Evolutionary conservation across 305 asterid genomes (phyloP).

Genomic region (Salvia sclarea): DNA sequence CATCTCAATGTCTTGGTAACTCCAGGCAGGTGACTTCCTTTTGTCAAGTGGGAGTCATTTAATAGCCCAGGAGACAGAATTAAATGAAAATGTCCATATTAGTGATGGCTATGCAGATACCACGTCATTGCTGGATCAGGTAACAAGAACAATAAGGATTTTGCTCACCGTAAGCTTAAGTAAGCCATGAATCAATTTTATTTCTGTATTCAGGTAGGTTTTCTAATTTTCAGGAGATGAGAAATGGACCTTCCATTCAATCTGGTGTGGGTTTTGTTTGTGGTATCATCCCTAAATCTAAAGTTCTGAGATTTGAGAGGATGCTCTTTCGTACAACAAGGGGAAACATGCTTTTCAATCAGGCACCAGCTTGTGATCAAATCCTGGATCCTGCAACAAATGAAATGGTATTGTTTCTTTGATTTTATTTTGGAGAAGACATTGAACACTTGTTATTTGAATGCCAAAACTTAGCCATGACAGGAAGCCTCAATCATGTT

Average conservation of each 20-base stretch:
- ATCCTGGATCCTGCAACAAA: conserved; percentile 80
- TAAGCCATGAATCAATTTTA: conserved; percentile 27
- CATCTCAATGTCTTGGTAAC: conserved; percentile 32
- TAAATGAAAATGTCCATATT: conserved; percentile 68
- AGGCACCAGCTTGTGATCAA: conserved; percentile 74
- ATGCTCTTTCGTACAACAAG: conserved; percentile 97
- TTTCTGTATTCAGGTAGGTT: conserved; percentile 40
- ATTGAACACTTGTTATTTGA: conserved; percentile 6
- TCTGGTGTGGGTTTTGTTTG: conserved; percentile 92
- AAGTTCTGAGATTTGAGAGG: conserved; percentile 83
- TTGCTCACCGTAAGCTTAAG: conserved; percentile 15
- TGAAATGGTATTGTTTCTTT: conserved; percentile 68
- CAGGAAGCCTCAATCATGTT: conserved; percentile 5
- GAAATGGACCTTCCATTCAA: conserved; percentile 68
- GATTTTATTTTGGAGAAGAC: conserved; percentile 24
- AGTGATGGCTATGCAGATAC: conserved; percentile 55
- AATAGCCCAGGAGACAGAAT: conserved; percentile 68
- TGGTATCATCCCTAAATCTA: conserved; percentile 84
- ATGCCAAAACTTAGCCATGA: conserved; percentile 11
- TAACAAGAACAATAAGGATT: conserved; percentile 33
- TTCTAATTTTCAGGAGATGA: conserved; percentile 72
- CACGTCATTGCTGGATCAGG: conserved; percentile 84
- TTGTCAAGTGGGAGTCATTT: conserved; percentile 64
- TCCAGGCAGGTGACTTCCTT: conserved; percentile 92
- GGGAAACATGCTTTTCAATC: conserved; percentile 98